These are phyloP conservation scores for Rhynchosporium graminicola DNA, from an alignment of 2,329 filamentous ascomycete species.

Conservation along the genomic window DNA sequence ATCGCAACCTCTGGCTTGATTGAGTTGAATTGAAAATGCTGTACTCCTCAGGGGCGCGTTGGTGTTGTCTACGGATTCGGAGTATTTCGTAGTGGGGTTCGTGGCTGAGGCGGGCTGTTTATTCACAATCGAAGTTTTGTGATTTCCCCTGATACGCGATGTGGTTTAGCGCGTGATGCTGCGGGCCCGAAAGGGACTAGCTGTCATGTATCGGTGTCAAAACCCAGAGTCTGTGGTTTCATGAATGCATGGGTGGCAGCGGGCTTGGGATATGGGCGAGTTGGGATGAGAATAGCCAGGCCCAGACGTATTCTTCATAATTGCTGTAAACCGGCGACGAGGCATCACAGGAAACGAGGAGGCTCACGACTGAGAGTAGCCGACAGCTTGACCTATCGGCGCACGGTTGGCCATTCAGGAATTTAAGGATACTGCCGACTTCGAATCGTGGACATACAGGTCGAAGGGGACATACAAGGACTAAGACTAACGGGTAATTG, in stretches of 20 bases:
- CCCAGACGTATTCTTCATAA: neutral
- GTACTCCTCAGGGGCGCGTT: conserved; percentile 25
- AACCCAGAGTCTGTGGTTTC: neutral
- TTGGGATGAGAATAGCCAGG: conserved; percentile 2
- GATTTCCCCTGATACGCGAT: conserved; percentile 12
- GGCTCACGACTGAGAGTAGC: too few species aligned
- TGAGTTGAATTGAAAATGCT: conserved; percentile 15
- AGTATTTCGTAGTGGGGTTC: neutral
- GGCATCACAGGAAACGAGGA: neutral
- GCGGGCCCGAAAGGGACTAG: conserved; percentile 11
- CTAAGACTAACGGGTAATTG: too few species aligned
- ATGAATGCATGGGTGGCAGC: conserved; percentile 5
- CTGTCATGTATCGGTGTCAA: neutral
- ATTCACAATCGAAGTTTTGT: conserved; percentile 12
- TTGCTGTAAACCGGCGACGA: too few species aligned
- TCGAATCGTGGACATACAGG: too few species aligned
- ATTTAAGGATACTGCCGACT: too few species aligned
- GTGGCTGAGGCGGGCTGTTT: conserved; percentile 10
- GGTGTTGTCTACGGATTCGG: neutral
- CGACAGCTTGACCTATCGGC: too few species aligned
- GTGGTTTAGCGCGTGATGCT: conserved; percentile 2
- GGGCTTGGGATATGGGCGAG: neutral
- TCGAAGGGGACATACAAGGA: too few species aligned
- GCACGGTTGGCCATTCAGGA: too few species aligned
- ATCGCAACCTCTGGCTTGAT: neutral